These are phyloP conservation scores for Tuber microsphaerosporum DNA, from an alignment of 495 filamentous ascomycete species.

Conservation along the genomic window DNA sequence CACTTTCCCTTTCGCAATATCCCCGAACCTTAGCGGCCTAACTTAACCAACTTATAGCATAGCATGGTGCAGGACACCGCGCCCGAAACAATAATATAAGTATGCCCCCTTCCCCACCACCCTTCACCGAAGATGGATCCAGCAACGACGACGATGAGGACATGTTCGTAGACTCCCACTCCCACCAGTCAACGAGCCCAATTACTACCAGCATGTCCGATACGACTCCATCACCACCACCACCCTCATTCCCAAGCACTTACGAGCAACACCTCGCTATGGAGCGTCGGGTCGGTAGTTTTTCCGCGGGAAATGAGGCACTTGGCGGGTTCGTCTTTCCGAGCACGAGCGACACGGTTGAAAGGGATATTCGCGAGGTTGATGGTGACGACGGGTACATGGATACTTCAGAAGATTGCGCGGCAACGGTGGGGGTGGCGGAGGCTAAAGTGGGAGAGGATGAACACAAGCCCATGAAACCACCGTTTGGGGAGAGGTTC, in stretches of 20 bases:
- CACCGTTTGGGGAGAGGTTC: conserved; percentile 46
- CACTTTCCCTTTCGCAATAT: not conserved
- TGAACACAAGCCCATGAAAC: not conserved
- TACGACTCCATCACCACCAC: not conserved
- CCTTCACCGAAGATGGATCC: not conserved
- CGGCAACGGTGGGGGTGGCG: not conserved
- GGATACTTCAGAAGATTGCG: conserved; percentile 1
- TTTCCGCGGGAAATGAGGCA: not conserved
- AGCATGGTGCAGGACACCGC: not conserved
- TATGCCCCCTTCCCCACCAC: conserved; percentile 1
- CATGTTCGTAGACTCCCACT: conserved; percentile 1
- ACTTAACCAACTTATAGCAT: not conserved
- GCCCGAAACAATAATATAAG: not conserved
- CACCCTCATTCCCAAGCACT: not conserved
- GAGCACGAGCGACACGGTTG: not conserved
- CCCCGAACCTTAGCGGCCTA: not conserved
- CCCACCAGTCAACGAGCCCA: not conserved
- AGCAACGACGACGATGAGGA: not conserved
- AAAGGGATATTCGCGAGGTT: not conserved
- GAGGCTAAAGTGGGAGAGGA: not conserved
- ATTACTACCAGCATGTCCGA: not conserved
- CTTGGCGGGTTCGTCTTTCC: not conserved
- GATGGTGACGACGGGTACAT: not conserved
- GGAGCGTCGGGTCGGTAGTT: conserved; percentile 2
- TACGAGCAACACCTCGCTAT: not conserved